phyloP scores from a whole-genome alignment of 768 basidiomycete genomes.

The Lenzites betulinus region DNA sequence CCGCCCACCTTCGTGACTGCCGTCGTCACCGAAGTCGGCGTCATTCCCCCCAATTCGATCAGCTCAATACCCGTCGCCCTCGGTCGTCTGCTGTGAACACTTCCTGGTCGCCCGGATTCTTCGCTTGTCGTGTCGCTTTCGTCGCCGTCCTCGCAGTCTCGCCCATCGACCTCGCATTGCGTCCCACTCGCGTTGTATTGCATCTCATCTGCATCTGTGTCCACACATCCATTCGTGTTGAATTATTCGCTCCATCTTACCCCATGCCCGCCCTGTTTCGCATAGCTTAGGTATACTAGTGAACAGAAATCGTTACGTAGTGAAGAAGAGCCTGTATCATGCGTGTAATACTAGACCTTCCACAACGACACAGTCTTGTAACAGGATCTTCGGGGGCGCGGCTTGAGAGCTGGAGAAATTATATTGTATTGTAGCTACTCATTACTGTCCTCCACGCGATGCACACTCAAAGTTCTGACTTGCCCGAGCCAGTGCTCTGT shows the following conservation, averaged over 20 bases:
- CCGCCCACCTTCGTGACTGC: constrained; percentile 91
- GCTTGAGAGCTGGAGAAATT: not conserved
- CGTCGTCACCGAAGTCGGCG: constrained; percentile 94
- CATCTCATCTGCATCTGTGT: constrained; percentile 20
- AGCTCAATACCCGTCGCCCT: constrained; percentile 79
- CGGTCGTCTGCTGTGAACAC: constrained; percentile 34
- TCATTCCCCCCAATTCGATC: constrained; percentile 92
- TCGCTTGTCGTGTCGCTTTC: constrained; percentile 15
- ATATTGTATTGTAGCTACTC: not conserved
- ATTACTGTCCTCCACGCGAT: not conserved
- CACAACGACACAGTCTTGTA: not conserved
- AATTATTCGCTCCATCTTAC: constrained; percentile 6
- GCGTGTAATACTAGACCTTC: constrained; percentile 16
- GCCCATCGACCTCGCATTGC: constrained; percentile 11
- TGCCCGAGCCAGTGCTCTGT: constrained; percentile 34
- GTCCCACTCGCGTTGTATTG: constrained; percentile 6
- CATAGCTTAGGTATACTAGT: constrained; percentile 20
- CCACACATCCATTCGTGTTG: constrained; percentile 5
- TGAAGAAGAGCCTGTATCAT: constrained; percentile 14
- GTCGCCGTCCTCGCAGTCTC: constrained; percentile 6
- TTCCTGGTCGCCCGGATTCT: not conserved
- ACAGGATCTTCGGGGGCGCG: not conserved
- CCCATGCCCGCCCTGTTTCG: not conserved
- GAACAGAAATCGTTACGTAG: constrained; percentile 13
- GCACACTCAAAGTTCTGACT: constrained; percentile 20